Evolutionary conservation across 108 stramenopile species (phyloP), one percentile per base, ranked within the genome.

Genomic region (Nitzschia sp.): DNA sequence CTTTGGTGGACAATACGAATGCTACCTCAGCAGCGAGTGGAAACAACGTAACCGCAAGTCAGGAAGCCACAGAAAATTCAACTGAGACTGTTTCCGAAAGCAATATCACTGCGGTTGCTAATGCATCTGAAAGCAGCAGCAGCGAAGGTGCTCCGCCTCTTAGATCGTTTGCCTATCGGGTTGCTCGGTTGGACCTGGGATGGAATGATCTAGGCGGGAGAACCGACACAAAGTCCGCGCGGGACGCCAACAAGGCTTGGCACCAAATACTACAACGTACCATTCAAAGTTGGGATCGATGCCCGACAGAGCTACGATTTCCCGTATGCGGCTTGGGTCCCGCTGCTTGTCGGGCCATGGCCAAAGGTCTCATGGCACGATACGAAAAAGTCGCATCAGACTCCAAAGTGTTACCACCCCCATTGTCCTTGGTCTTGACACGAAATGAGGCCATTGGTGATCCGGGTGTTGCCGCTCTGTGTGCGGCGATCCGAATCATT

Each of bases 401-500:
- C 2, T 0, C 3, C 32, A 60, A 38, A 9, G 54, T 13, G 33
- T 28, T 21, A 29, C 33, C 69, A 24, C 54, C 26, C 17, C 68
- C 72, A 47, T 56, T 84, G 51, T 85, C 63, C 27, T 57, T 75
- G 49, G 54, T 59, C 49, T 53, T 94, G 54, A 75, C 84, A 15
- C 71, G 86, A 4, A 94, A 94, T 68, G 61, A 68, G n/a, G 83
- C 42, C 31, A 76, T 94, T 66, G 90, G 90, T 1, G 90, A 94
- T 77, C 78, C 78, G 9, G 93, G 93, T 57, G 74, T 75, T 18
- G 86, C 88, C 1, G 88, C 90, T n/a, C 46, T 94, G 33, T 86
- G 88, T 33, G 89, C 93, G 9, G 93, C 90, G 1, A 71, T 94
- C 51, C 78, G 88, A 19, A 2, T n/a, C 34, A 24, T 19, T 1